Conservation (phyloP, 192 early-diverging fungal genomes). For the Rhizophagus prolifer region DNA sequence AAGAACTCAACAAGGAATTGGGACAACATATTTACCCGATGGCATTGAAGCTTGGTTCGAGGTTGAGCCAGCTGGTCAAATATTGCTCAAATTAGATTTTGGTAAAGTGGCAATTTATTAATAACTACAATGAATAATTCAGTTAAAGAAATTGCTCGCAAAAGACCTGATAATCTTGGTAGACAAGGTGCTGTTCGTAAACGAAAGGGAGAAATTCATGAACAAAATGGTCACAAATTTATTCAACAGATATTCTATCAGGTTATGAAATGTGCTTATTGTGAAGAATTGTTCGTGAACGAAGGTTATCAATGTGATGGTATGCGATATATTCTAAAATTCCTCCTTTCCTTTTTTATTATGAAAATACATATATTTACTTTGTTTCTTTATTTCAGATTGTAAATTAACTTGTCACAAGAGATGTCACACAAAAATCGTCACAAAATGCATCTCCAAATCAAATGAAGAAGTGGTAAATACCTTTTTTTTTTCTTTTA, state of each 20-base stretch:
- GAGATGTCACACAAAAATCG: slow-evolving; percentile 80
- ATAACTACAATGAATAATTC: background rate
- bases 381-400: slow-evolving; percentile 45
- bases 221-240: slow-evolving; percentile 95
- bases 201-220: slow-evolving; percentile 78
- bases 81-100: slow-evolving; percentile 85
- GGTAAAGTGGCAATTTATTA: slow-evolving; percentile 43
- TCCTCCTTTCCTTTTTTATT: background rate
- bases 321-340: slow-evolving; percentile 31
- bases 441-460: slow-evolving; percentile 87
- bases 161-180: slow-evolving; percentile 64
- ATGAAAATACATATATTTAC: background rate
- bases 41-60: slow-evolving; percentile 85
- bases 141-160: slow-evolving; percentile 54
- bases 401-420: slow-evolving; percentile 95
- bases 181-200: slow-evolving; percentile 78
- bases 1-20: slow-evolving; percentile 28
- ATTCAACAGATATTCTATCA: slow-evolving; percentile 88
- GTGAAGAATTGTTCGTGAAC: slow-evolving; percentile 91
- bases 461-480: slow-evolving; percentile 55
- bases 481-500: background rate
- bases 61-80: slow-evolving; percentile 90
- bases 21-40: slow-evolving; percentile 38
- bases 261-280: slow-evolving; percentile 97
- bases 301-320: slow-evolving; percentile 91